These are phyloP conservation scores for Nigrospora oryzae DNA, from an alignment of 2,329 filamentous ascomycete genomes.

Conservation along the genomic window DNA sequence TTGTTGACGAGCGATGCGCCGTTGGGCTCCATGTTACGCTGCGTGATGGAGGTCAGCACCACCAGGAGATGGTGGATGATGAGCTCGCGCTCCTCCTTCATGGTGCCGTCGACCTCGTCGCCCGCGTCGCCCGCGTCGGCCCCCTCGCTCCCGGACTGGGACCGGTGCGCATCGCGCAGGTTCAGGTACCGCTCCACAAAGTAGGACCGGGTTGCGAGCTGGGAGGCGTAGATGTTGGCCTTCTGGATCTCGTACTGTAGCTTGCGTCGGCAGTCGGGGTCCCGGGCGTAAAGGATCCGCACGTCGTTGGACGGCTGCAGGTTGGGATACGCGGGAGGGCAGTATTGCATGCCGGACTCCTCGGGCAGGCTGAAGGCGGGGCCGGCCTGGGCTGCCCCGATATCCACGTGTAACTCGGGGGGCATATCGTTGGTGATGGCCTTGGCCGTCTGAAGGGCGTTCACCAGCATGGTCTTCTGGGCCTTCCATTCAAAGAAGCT, in stretches of 20 bases:
- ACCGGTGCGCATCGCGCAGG: conserved; percentile 57
- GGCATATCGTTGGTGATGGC: conserved; percentile 60
- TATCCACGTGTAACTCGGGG: conserved; percentile 53
- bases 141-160: conserved; percentile 32
- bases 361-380: conserved; percentile 19
- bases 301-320: conserved; percentile 40
- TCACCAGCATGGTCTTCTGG: conserved; percentile 65
- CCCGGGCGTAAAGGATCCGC: conserved; percentile 37
- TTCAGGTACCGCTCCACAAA: conserved; percentile 82
- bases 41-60: conserved; percentile 68
- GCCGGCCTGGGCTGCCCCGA: conserved; percentile 26
- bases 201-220: conserved; percentile 73
- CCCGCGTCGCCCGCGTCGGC: conserved; percentile 15
- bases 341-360: conserved; percentile 41
- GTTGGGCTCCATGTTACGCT: conserved; percentile 76
- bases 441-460: conserved; percentile 64
- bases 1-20: conserved; percentile 65
- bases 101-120: conserved; percentile 45
- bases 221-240: conserved; percentile 78
- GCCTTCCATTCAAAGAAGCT: conserved; percentile 68
- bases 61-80: conserved; percentile 73
- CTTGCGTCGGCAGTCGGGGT: conserved; percentile 41
- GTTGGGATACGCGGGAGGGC: conserved; percentile 39
- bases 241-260: conserved; percentile 86
- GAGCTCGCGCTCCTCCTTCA: conserved; percentile 69